Base-by-base conservation (phyloP, 352 stramenopile species). In the Globisporangium irregulare region DNA sequence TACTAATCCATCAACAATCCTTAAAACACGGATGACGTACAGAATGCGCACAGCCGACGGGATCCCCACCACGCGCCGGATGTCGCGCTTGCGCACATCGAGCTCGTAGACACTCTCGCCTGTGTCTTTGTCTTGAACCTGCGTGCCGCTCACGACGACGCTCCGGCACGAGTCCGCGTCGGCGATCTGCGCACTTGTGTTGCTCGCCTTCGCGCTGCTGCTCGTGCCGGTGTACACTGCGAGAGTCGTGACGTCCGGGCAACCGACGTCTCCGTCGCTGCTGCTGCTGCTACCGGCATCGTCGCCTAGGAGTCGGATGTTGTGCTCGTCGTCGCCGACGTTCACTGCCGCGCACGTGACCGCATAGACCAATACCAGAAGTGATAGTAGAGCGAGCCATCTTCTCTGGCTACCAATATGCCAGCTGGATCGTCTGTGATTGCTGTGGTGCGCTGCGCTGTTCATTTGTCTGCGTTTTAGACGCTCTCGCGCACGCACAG, bases 191-290 rank as follows among this genome's bases (percentile, higher is more conserved):
- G 20, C 55, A 55, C 46, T 56, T 3, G 25, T 62, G 62, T 54
- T 61, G 29, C 32, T 46, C 20, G 24, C 48, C 22, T 34, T 61
- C 1, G 41, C 50, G 18, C 36, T 64, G 27, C n/a, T 46, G 57
- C 60, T 67, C 36, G 22, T 51, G 32, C 34, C 53, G 25, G 46
- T 48, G 41, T 64, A 67, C 22, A 60, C 32, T 46, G 64, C 73
- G 34, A 68, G 32, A 8, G 62, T 68, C 48, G 73, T 81, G 62
- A 73, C 74, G 58, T 78, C 76, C 24, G 73, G 62, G 32, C 77
- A 84, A 15, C 53, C 66, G 50, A 59, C 18, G 53, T 58, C n/a
- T 56, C 24, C 36, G 8, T 48, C 58, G 22, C 22, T 27, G 36
- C 10, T 53, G 58, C 38, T 12, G n/a, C 36, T 22, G 29, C 36